Evolutionary conservation across 768 basidiomycete species (phyloP), one percentile per base, ranked within the genome.

Genomic region (Saitozyma sp.): DNA sequence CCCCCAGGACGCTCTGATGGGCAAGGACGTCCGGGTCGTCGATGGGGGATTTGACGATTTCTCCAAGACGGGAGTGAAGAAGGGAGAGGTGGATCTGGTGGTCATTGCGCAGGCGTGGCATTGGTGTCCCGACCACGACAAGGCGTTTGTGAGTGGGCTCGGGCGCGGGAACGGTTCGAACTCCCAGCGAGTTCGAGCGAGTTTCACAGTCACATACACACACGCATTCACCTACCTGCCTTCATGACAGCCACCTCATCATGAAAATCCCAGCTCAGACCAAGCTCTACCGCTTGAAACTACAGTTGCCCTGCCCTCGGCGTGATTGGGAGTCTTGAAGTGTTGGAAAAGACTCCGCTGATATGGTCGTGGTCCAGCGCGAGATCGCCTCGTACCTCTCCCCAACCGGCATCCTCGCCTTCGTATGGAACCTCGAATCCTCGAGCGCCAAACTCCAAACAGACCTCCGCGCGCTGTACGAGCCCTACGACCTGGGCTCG

Each of bases 351-450:
- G n/a, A n/a, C n/a, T n/a, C n/a, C n/a, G n/a, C n/a, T n/a, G n/a
- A n/a, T n/a, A n/a, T n/a, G n/a, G n/a, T n/a, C n/a, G n/a, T n/a
- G n/a, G n/a, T n/a, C n/a, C 45, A 46, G 45, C 45, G 79, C 0
- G 93, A 96, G 75, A 90, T 95, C 68, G 84, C 86, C 8, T 86
- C 91, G 40, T 85, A 93, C 66, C 83, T 96, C 54, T 89, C 89
- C 73, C 88, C 90, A 0, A 79, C 80, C n/a, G 91, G 91, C 2
- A 78, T 83, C 1, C 83, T 89, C 16, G 87, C 84, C 6, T 83
- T 91, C 59, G 86, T 94, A 52, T 97, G 94, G 94, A 97, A 96
- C 80, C 81, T 94, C 39, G 94, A 96, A 53, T 55, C 59, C 37
- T 55, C 58, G 20, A 78, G 78, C 2, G 87, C 87, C 0, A 17